These are phyloP conservation scores for Aspergillus sp. DNA, from an alignment of 2,329 filamentous ascomycete genomes.

Conservation along the genomic window DNA sequence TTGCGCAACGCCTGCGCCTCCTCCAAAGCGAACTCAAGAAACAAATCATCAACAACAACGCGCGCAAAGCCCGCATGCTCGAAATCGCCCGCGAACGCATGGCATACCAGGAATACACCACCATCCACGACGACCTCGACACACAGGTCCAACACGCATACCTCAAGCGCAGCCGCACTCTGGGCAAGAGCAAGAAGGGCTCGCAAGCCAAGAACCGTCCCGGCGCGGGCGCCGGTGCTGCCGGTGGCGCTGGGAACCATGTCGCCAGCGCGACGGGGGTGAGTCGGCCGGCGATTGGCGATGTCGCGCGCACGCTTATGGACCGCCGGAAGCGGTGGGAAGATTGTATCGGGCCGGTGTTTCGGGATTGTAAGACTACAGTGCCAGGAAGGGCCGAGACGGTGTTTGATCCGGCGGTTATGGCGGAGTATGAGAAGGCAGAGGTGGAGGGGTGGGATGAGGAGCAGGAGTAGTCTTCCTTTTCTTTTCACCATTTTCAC, in stretches of 20 bases:
- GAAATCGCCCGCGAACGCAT: conserved; percentile 87
- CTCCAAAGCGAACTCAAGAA: conserved; percentile 75
- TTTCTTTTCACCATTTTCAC: not conserved
- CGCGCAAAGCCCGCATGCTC: conserved; percentile 75
- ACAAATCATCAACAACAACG: conserved; percentile 79
- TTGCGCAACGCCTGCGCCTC: conserved; percentile 78
- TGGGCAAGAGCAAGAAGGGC: conserved; percentile 89
- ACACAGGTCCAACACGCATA: conserved; percentile 91
- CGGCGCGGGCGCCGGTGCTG: conserved; percentile 64
- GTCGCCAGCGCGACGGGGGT: conserved; percentile 30
- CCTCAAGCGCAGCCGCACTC: conserved; percentile 85
- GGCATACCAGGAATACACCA: conserved; percentile 93
- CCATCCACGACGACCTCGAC: conserved; percentile 93
- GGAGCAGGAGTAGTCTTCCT: conserved; percentile 53
- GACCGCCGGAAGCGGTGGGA: conserved; percentile 84
- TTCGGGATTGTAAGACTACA: conserved; percentile 69
- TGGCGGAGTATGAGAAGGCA: conserved; percentile 64
- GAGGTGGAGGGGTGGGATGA: conserved; percentile 78
- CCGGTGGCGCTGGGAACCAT: conserved; percentile 63
- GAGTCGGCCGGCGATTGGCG: conserved; percentile 63
- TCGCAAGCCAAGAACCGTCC: conserved; percentile 50
- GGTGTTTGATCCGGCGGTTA: conserved; percentile 65
- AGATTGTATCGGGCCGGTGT: conserved; percentile 80
- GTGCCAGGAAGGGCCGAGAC: conserved; percentile 62
- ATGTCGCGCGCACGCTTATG: conserved; percentile 86